Conservation (phyloP, 2,329 filamentous ascomycete species). For the Cladosporium sp. region DNA sequence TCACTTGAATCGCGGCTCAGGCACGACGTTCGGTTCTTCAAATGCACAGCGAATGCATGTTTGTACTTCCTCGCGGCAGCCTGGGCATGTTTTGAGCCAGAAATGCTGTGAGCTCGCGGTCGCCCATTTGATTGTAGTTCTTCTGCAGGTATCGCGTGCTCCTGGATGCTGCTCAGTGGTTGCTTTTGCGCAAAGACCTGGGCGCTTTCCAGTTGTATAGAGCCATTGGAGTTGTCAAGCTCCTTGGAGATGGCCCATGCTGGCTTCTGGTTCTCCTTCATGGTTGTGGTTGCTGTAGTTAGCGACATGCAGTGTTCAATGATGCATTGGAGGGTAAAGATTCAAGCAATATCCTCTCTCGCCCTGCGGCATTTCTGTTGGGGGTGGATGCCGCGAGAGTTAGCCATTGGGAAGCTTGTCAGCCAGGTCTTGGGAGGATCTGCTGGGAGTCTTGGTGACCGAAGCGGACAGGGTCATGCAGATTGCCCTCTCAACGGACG, state of each 20-base stretch:
- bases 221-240: background rate
- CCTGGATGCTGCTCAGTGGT: background rate
- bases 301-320: background rate
- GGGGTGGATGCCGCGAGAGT: background rate
- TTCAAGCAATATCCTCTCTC: background rate
- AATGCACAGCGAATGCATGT: constrained; percentile 86
- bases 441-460: background rate
- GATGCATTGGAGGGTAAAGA: background rate
- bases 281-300: background rate
- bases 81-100: constrained; percentile 9
- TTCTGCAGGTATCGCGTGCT: background rate
- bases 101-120: constrained; percentile 6
- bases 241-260: background rate
- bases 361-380: constrained; percentile 9
- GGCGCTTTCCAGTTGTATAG: background rate
- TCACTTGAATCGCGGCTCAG: constrained; percentile 75
- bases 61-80: constrained; percentile 64
- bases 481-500: too few species aligned
- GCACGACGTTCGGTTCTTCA: constrained; percentile 66
- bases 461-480: background rate
- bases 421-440: background rate
- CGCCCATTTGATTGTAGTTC: background rate
- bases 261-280: constrained; percentile 12
- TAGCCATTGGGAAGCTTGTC: constrained; percentile 4
- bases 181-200: background rate